phyloP scores from a whole-genome alignment of 768 basidiomycete species.

The Boletus speciosus region DNA sequence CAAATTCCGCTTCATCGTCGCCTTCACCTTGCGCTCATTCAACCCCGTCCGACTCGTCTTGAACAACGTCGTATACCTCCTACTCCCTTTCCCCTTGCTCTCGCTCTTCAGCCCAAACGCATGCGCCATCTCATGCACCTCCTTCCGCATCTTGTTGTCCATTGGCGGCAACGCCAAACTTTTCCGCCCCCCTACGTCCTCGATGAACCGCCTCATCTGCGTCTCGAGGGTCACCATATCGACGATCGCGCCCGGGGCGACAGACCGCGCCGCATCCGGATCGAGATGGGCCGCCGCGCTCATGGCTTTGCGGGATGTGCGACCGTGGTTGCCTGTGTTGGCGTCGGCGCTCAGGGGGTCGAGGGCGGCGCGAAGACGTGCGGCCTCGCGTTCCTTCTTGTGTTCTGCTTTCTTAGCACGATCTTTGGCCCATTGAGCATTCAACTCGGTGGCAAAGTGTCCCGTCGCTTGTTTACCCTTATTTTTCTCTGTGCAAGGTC shows the following conservation, averaged over 20 bases:
- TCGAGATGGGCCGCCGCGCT: conserved; percentile 51
- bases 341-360: conserved; percentile 49
- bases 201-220: conserved; percentile 69
- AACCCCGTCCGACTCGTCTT: conserved; percentile 65
- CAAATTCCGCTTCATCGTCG: conserved; percentile 32
- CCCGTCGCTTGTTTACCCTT: conserved; percentile 7
- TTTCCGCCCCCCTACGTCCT: conserved; percentile 44
- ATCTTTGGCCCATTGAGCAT: conserved; percentile 74
- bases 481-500: conserved; percentile 6
- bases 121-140: conserved; percentile 75
- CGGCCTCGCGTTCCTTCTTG: conserved; percentile 60
- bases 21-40: conserved; percentile 59
- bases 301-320: conserved; percentile 57
- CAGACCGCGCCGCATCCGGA: conserved; percentile 31
- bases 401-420: conserved; percentile 77
- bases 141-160: conserved; percentile 65
- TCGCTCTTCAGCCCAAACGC: conserved; percentile 76
- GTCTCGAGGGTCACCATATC: conserved; percentile 66
- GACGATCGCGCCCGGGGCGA: conserved; percentile 47
- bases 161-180: conserved; percentile 77
- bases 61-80: conserved; percentile 71
- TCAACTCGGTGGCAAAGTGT: conserved; percentile 53
- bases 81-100: conserved; percentile 68
- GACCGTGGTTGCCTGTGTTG: not conserved
- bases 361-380: conserved; percentile 51